Evolutionary conservation across 768 basidiomycete genomes (phyloP).

Genomic region (Sutorius australiensis): DNA sequence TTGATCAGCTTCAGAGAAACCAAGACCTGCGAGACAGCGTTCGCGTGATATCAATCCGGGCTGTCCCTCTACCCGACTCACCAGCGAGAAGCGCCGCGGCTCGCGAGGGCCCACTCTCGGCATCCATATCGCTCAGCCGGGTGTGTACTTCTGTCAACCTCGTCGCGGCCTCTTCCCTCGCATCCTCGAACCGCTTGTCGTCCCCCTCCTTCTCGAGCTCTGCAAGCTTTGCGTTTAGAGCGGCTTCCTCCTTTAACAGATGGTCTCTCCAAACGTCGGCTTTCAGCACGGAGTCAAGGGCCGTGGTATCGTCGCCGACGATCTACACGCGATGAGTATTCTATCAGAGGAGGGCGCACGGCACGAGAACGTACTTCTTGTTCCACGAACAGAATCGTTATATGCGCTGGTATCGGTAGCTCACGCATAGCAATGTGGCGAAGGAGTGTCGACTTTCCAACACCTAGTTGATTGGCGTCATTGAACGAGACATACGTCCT

Average conservation of each 20-base stretch:
- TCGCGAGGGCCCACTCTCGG: conserved; percentile 92
- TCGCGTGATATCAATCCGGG: neutral
- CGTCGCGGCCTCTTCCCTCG: conserved; percentile 77
- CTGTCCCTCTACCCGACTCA: conserved; percentile 23
- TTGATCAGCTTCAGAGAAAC: conserved; percentile 89
- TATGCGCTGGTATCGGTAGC: conserved; percentile 88
- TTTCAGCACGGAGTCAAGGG: conserved; percentile 93
- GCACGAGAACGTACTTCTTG: conserved; percentile 66
- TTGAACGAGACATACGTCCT: neutral
- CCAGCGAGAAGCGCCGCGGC: conserved; percentile 88
- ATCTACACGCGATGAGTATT: conserved; percentile 46
- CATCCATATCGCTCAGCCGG: conserved; percentile 95
- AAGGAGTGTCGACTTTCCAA: conserved; percentile 95
- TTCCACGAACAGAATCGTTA: conserved; percentile 96
- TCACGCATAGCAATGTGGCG: conserved; percentile 94
- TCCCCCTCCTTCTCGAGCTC: conserved; percentile 72
- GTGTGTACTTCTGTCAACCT: conserved; percentile 87
- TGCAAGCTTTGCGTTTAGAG: conserved; percentile 67
- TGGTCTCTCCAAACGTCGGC: conserved; percentile 99
- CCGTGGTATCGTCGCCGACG: conserved; percentile 87
- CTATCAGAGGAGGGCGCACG: neutral
- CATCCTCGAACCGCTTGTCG: conserved; percentile 78
- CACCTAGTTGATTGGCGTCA: conserved; percentile 43
- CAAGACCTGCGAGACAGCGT: conserved; percentile 57
- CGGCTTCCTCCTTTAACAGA: conserved; percentile 77